Evolutionary conservation across 176 grass and related monocot species (phyloP).

Genomic region (Eremochloa ophiuroides): DNA sequence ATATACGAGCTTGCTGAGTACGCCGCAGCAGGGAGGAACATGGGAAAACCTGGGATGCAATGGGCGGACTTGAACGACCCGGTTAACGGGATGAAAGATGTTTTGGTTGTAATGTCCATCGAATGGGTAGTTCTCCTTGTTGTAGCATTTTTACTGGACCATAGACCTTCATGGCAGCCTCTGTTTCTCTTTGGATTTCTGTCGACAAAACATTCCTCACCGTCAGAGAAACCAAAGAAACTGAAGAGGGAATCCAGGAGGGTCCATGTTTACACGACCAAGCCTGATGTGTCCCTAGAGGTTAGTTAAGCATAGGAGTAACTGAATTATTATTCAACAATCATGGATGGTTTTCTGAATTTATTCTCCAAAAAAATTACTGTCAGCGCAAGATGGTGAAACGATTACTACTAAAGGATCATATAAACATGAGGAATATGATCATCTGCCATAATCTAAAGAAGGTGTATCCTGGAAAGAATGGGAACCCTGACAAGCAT

Average conservation of each 20-base stretch:
- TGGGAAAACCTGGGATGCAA: conserved; percentile 49
- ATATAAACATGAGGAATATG: conserved; percentile 32
- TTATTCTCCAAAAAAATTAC: background rate
- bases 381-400: conserved; percentile 51
- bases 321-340: background rate
- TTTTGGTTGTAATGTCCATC: conserved; percentile 41
- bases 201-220: conserved; percentile 35
- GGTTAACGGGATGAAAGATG: conserved; percentile 58
- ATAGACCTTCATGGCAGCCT: conserved; percentile 30
- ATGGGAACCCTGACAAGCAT: conserved; percentile 52
- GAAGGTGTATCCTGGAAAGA: conserved; percentile 61
- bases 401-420: conserved; percentile 27
- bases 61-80: conserved; percentile 46
- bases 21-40: conserved; percentile 27
- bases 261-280: conserved; percentile 37
- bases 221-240: background rate
- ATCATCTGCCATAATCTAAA: conserved; percentile 60
- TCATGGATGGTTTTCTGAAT: background rate
- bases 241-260: conserved; percentile 1
- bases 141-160: conserved; percentile 39
- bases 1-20: conserved; percentile 55
- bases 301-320: conserved; percentile 36
- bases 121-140: conserved; percentile 48
- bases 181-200: conserved; percentile 40
- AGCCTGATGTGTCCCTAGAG: conserved; percentile 50